Conservation (phyloP, 495 filamentous ascomycete species). For the Penicillium paxilli region DNA sequence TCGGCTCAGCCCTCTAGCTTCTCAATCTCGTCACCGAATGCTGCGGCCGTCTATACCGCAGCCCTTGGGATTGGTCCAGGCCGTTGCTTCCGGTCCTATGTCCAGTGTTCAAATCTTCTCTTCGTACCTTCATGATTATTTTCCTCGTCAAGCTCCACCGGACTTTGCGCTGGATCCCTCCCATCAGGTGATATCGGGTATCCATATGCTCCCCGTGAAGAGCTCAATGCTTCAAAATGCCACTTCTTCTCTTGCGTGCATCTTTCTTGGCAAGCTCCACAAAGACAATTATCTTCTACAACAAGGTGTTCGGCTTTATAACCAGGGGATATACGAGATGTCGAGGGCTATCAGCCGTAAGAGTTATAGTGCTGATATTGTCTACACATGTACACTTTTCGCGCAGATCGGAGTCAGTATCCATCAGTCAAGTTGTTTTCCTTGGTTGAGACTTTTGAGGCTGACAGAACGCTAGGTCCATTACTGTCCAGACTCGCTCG, state of each 20-base stretch:
- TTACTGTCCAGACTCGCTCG: neutral
- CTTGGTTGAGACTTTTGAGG: neutral
- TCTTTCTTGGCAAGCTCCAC: conserved; percentile 2
- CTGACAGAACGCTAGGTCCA: neutral
- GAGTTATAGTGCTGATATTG: neutral
- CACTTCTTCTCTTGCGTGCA: neutral
- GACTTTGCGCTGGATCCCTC: neutral
- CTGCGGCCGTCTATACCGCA: no score
- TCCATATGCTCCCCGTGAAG: neutral
- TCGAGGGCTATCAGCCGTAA: neutral
- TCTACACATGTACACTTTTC: neutral
- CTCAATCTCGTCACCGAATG: no score
- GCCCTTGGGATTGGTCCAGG: no score
- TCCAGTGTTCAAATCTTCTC: neutral
- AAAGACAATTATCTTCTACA: neutral
- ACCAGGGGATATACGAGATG: neutral
- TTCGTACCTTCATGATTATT: neutral
- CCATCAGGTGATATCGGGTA: neutral
- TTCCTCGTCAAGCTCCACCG: neutral
- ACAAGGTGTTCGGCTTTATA: conserved; percentile 1
- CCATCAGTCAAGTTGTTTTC: neutral
- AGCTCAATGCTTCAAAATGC: neutral
- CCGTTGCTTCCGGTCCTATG: neutral
- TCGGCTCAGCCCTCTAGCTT: no score
- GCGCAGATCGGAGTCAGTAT: neutral